Evolutionary conservation across 176 grass and related monocot species (phyloP), one percentile per base, ranked within the genome.

Genomic region (Carex littledalei): DNA sequence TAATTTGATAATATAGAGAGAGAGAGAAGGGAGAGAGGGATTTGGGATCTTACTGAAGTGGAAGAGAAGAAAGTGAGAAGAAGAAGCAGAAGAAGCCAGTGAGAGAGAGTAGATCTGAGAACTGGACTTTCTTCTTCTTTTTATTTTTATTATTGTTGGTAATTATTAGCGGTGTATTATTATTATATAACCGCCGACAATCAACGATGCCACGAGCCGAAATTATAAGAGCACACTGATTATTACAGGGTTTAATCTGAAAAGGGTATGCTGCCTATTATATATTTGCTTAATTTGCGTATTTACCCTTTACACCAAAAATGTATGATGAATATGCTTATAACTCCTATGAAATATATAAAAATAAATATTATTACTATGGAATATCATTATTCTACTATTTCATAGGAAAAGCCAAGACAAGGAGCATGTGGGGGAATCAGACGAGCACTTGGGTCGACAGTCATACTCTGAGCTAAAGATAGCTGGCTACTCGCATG

Each of bases 31-130:
- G 41, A n/a, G 12, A 54, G 81, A 68, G 81, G 37, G 10, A 83
- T 32, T 53, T 14, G 24, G 81, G 61, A 83, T 83, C 81, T 83
- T 43, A 59, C 11, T 63, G 59, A 63, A 64, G 58, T 45, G 60
- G 49, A 22, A 67, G 22, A 83, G 45, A 43, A 55, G 52, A 5
- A 83, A 54, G 61, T 54, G 81, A 83, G 9, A 29, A 41, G 31
- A 63, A 78, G 41, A 29, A 41, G 31, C 47, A 78, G 41, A 43
- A 72, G 75, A 80, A 61, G 79, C n/a, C 21, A 35, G 81, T 31
- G 41, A 50, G 45, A 83, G 81, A 83, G 62, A 68, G 35, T 83
- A 83, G 81, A 83, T 83, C 81, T 83, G 64, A 68, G 81, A 65
- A 69, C 21, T 50, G 63, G 43, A 57, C 22, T 78, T 78, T 34